Conservation (phyloP, 2,329 filamentous ascomycete species). For the Zelopaecilomyces penicillatus region DNA sequence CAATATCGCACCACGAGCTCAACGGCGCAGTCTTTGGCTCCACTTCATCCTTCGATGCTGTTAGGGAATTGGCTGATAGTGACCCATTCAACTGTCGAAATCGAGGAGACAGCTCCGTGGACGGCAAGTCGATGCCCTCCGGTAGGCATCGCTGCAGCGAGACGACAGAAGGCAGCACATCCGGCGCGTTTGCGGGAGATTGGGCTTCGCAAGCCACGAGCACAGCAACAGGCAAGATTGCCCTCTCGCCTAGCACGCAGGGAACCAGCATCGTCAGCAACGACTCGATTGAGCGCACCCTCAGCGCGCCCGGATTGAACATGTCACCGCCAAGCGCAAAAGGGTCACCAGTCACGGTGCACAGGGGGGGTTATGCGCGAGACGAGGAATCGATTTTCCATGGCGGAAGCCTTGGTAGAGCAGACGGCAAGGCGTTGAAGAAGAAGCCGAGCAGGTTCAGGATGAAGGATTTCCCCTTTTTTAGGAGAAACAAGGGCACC, state of each 20-base stretch:
- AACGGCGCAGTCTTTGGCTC: conserved; percentile 39
- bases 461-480: conserved; percentile 52
- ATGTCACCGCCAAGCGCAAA: conserved; percentile 29
- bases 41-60: conserved; percentile 35
- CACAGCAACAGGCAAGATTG: conserved; percentile 55
- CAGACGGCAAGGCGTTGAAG: conserved; percentile 43
- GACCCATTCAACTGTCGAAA: conserved; percentile 37
- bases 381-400: conserved; percentile 27
- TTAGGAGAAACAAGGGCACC: conserved; percentile 42
- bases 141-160: conserved; percentile 51
- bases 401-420: conserved; percentile 37
- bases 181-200: conserved; percentile 45
- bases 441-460: conserved; percentile 57
- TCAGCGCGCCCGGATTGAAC: conserved; percentile 32
- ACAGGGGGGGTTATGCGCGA: conserved; percentile 14
- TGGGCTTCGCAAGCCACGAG: conserved; percentile 57
- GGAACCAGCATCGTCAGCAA: conserved; percentile 58
- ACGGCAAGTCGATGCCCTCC: conserved; percentile 32
- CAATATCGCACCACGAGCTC: conserved; percentile 29
- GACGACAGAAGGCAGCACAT: conserved; percentile 52
- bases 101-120: conserved; percentile 22
- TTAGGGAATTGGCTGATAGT: conserved; percentile 39
- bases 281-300: conserved; percentile 45
- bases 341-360: conserved; percentile 19
- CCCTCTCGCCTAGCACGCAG: conserved; percentile 55